These are phyloP conservation scores for Nidula niveotomentosa DNA, from an alignment of 1,284 basidiomycete genomes.

Conservation along the genomic window DNA sequence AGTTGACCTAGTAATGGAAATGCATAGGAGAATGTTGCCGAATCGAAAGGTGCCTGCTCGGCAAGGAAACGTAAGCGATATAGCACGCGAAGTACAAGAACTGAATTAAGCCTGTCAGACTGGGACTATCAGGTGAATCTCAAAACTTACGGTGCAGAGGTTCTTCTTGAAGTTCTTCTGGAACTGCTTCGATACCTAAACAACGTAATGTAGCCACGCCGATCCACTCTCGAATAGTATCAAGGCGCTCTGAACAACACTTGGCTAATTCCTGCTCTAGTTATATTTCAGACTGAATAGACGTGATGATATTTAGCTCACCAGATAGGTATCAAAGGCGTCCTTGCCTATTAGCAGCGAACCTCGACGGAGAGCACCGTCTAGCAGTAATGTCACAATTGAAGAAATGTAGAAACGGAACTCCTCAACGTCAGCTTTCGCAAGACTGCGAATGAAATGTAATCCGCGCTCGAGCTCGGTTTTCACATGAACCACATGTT, in stretches of 20 bases:
- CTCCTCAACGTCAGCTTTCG: slow-evolving; percentile 57
- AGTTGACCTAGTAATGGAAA: slow-evolving; percentile 80
- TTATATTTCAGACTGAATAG: slow-evolving; percentile 1
- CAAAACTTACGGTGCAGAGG: slow-evolving; percentile 58
- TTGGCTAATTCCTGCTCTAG: slow-evolving; percentile 54
- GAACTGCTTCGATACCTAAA: slow-evolving; percentile 64
- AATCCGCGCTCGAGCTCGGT: slow-evolving; percentile 65
- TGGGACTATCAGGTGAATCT: neutral
- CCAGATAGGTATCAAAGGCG: slow-evolving; percentile 79
- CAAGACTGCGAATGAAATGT: slow-evolving; percentile 63
- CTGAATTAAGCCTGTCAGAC: slow-evolving; percentile 32
- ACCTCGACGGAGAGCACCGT: slow-evolving; percentile 61
- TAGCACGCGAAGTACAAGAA: slow-evolving; percentile 82
- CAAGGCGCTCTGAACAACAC: slow-evolving; percentile 71
- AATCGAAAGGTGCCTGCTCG: slow-evolving; percentile 83
- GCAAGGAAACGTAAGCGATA: slow-evolving; percentile 85
- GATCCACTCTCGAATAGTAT: slow-evolving; percentile 67
- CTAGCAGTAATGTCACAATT: slow-evolving; percentile 62
- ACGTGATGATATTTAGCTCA: slow-evolving; percentile 32
- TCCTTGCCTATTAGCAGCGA: slow-evolving; percentile 57
- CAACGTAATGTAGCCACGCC: slow-evolving; percentile 82
- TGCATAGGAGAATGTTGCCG: slow-evolving; percentile 82
- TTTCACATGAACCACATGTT: slow-evolving; percentile 56
- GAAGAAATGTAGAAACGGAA: slow-evolving; percentile 57
- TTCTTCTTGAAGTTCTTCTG: slow-evolving; percentile 75